Base-by-base conservation (phyloP, 2,329 filamentous ascomycete species). In the Curvularia verruculosa region DNA sequence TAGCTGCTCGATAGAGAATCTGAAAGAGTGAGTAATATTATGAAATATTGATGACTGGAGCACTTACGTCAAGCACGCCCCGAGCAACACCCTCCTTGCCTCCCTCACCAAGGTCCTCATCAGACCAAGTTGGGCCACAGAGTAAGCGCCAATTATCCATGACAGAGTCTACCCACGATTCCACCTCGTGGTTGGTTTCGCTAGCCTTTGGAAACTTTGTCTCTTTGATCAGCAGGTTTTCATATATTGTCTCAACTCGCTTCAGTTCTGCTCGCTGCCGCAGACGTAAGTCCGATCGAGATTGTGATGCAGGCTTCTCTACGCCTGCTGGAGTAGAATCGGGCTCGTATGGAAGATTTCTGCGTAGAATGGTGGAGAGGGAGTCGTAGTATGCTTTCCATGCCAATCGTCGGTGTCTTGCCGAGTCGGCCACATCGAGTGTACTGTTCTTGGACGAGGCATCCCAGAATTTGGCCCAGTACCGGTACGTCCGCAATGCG, bases 311-410 rank as follows among this genome's bases (percentile, higher is more conserved):
- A 1, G 69, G 51, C 34, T 72, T 59, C 40, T 70, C 69, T n/a
- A 70, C 65, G 0, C 49, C 55, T 23, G 58, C 49, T 7, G 65
- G 47, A 5, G 61, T 54, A 15, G 81, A 75, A 39, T 85, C 83
- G 31, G 78, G 78, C 10, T 75, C 70, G 49, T 87, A 90, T 0
- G 87, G 80, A 21, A 90, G 70, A 56, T 87, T 85, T 52, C 86
- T 79, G 66, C 89, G 87, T 6, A 97, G 76, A 34, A 96, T 85
- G n/a, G 82, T 82, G 1, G 92, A 96, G 18, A 97, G 79, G 1
- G 89, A 86, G 43, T 86, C 79, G 72, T 96, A 96, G 75, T 97
- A 97, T 60, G 91, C 86, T 67, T 85, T 87, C 93, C 93, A 97
- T 43, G 96, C 87, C 39, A 86, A 80, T 60, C 89, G 83, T 61